A percentile compares a stretch with the other conserved stretches of the same genome.
Conservation (phyloP, 2,329 filamentous ascomycete species). For the Aureobasidium leucospermi region DNA sequence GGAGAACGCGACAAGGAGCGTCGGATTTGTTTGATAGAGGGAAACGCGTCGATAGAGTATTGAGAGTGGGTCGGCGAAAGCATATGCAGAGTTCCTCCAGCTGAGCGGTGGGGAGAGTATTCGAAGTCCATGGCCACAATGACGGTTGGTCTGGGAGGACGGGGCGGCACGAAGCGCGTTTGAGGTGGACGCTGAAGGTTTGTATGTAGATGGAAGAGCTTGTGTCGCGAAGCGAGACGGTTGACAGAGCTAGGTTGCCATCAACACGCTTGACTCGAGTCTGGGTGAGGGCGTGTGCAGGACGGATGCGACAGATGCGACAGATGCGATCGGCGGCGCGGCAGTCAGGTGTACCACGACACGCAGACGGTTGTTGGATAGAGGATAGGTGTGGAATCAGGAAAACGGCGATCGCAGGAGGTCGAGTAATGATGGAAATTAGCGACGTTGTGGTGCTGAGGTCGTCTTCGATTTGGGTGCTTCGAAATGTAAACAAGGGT, state of each 20-base stretch:
- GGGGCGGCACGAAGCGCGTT: conserved; percentile 1
- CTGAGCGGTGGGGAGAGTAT: conserved; percentile 43
- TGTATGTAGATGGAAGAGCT: neutral
- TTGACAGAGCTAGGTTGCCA: conserved; percentile 11
- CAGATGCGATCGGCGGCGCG: conserved; percentile 2
- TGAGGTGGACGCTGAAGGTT: neutral
- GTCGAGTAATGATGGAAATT: conserved; percentile 7
- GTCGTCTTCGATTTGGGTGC: neutral
- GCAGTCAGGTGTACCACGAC: conserved; percentile 7
- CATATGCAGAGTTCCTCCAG: conserved; percentile 73
- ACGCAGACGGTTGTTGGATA: neutral
- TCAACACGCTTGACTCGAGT: conserved; percentile 6
- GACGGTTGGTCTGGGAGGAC: neutral
- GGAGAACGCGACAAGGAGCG: conserved; percentile 90
- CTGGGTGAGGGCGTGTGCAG: neutral
- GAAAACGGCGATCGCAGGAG: conserved; percentile 10
- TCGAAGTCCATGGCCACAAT: conserved; percentile 38
- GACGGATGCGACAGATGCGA: conserved; percentile 9
- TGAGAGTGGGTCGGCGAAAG: conserved; percentile 63
- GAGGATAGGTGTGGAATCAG: neutral
- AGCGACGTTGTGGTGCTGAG: conserved; percentile 2
- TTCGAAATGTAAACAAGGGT: conserved; percentile 10
- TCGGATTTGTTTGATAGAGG: conserved; percentile 73
- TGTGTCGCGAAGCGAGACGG: conserved; percentile 12
- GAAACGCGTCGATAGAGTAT: conserved; percentile 71